Percentiles rank a stretch among this genome's conserved stretches.
Evolutionary conservation across 139 green algal genomes (phyloP).

Genomic region (Picochlorum costavermella): DNA sequence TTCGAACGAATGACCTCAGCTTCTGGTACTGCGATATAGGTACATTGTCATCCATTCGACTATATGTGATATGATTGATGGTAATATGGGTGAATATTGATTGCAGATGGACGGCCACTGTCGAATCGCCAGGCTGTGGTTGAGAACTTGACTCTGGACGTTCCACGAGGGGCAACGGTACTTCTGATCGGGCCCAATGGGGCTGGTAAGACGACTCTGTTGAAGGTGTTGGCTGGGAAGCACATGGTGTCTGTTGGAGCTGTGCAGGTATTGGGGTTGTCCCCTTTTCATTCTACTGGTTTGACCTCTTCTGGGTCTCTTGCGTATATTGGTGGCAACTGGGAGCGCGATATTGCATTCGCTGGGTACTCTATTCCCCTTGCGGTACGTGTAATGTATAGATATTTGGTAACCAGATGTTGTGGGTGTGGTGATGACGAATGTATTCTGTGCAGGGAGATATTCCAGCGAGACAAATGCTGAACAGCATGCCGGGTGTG

Average conservation of each 20-base stretch:
- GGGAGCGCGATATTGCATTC: conserved; percentile 89
- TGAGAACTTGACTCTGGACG: conserved; percentile 46
- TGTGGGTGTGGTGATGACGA: background rate
- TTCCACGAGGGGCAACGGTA: conserved; percentile 53
- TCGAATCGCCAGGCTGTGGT: conserved; percentile 55
- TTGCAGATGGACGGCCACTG: conserved; percentile 71
- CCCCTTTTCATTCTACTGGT: conserved; percentile 86
- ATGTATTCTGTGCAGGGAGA: conserved; percentile 37
- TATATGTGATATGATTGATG: background rate
- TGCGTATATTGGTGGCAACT: conserved; percentile 89
- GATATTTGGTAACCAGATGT: too few relatives aligned
- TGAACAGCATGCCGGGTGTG: conserved; percentile 63
- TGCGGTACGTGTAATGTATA: conserved; percentile 21
- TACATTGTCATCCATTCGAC: conserved; percentile 14
- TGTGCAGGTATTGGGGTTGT: conserved; percentile 66
- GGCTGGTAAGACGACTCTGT: conserved; percentile 78
- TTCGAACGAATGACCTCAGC: conserved; percentile 25
- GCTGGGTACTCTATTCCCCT: conserved; percentile 54
- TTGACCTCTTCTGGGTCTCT: conserved; percentile 74
- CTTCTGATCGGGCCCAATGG: conserved; percentile 83
- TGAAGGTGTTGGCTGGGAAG: conserved; percentile 82
- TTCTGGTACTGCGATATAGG: conserved; percentile 74
- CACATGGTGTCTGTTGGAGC: conserved; percentile 69
- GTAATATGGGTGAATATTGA: background rate
- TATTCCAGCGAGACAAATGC: conserved; percentile 82